A percentile compares a stretch with the other conserved stretches of the same genome.
Evolutionary conservation across 2,329 filamentous ascomycete genomes (phyloP).

Genomic region (Arthrobotrys conoides): DNA sequence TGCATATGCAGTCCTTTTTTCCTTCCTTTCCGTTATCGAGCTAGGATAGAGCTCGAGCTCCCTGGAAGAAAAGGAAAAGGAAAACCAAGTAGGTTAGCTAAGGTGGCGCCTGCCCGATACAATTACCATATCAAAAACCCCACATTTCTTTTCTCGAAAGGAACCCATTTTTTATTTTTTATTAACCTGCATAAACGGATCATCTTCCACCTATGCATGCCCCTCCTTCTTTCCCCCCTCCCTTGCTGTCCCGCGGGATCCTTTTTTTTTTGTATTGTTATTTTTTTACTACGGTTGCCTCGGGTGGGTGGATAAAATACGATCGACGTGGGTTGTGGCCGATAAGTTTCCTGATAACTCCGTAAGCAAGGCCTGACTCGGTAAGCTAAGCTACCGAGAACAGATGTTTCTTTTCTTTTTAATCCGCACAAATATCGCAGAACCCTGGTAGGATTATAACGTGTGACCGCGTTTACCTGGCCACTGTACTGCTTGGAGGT

Average conservation of each 20-base stretch:
- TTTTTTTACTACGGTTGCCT: not conserved
- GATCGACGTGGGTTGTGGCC: constrained; percentile 16
- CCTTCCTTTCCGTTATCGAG: not conserved
- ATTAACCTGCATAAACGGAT: constrained; percentile 1
- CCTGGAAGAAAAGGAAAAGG: too few species aligned
- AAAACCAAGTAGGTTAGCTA: not conserved
- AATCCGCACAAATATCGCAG: constrained; percentile 56
- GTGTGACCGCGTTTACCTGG: not conserved
- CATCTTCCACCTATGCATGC: constrained; percentile 11
- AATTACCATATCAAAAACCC: constrained; percentile 30
- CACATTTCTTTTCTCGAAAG: constrained; percentile 10
- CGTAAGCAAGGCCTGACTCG: not conserved
- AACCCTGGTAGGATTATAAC: too few species aligned
- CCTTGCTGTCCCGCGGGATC: not conserved
- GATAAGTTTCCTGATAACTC: constrained; percentile 2
- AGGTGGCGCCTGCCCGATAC: constrained; percentile 27
- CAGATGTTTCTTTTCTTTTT: constrained; percentile 12
- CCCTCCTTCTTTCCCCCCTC: not conserved
- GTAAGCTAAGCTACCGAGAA: not conserved
- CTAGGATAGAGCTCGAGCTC: constrained; percentile 19
- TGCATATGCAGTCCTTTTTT: constrained; percentile 3
- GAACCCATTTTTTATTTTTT: not conserved
- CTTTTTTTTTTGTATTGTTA: not conserved
- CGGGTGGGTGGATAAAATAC: constrained; percentile 12
- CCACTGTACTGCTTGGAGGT: not conserved